Base-by-base conservation (phyloP, 1,139 yeast genomes). In the Debaryomycetaceae sp. region DNA sequence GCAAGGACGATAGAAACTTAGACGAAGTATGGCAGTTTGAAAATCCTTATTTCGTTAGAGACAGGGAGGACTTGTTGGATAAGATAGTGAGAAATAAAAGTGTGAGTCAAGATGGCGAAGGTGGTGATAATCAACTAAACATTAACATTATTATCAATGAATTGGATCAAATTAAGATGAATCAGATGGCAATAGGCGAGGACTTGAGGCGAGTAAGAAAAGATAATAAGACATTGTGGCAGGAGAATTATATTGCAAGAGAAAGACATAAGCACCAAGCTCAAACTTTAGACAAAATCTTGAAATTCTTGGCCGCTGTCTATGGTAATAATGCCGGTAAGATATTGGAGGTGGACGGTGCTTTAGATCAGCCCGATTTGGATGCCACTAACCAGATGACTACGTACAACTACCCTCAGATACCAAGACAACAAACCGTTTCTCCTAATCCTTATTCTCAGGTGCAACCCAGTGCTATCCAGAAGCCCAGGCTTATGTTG, bases 181-280 rank as follows among this genome's bases (percentile, higher is more conserved):
- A 87, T 56, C 99, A 93, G 63, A 59, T 80, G 51, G 80, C 88
- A 8, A 87, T 93, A 24, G 80, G 90, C 4, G 95, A 90, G 52
- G 98, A 93, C 58, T 71, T 93, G 47, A 71, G 85, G 53, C 75
- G 97, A 48, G 82, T 93, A 36, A 77, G 91, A 50, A 85, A 84
- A 52, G 99, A 95, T 59, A 93, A 93, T 63, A 91, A 89, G 60
- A 68, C 89, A 54, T 69, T 93, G 43, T 93, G 99, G 99, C 83
- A 84, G 48, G 99, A 93, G 60, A 85, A 89, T 58, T 83, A 77
- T 57, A 70, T 84, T 45, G 85, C 95, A 5, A 73, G 97, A 45
- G 97, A 93, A 60, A 80, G 95, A 49, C 88, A 90, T 61, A 81
- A 85, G 52, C 76, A 85, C 37, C 99, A 93, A 60, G 83, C 91